Evolutionary conservation across 176 grass and related monocot genomes (phyloP).

Genomic region (Guadua angustifolia): DNA sequence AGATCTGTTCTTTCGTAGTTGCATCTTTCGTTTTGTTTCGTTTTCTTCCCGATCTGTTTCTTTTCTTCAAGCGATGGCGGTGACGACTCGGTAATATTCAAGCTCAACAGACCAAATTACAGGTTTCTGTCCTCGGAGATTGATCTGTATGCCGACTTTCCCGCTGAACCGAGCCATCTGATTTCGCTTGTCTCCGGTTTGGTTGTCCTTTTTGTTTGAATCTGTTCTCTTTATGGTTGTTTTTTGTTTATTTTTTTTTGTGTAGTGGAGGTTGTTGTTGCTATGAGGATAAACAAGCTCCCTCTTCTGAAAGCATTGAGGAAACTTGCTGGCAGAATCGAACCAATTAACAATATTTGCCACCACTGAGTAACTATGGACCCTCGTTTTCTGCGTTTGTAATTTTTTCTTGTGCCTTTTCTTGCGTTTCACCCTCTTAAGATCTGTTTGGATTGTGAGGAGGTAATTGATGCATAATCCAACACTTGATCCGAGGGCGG

Average conservation of each 20-base stretch:
- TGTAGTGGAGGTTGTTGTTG: constrained; percentile 33
- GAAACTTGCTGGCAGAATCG: constrained; percentile 97
- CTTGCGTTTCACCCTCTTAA: background rate
- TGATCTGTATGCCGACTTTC: constrained; percentile 88
- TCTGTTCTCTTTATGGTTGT: background rate
- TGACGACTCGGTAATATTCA: constrained; percentile 84
- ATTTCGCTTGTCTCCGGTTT: background rate
- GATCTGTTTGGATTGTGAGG: constrained; percentile 54
- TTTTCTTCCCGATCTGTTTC: background rate
- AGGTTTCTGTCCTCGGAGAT: constrained; percentile 54
- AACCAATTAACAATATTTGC: constrained; percentile 65
- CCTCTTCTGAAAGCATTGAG: constrained; percentile 91
- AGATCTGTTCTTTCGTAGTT: background rate
- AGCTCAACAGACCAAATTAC: constrained; percentile 99
- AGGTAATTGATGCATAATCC: constrained; percentile 60
- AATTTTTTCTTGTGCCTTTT: background rate
- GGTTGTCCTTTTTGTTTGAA: background rate
- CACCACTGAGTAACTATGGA: constrained; percentile 66
- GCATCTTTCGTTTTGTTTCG: background rate
- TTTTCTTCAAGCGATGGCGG: constrained; percentile 40
- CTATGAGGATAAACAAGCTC: constrained; percentile 94
- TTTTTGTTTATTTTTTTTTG: background rate
- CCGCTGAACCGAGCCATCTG: constrained; percentile 86
- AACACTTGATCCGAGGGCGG: constrained; percentile 78
- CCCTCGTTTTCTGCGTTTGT: background rate